Evolutionary conservation across 805 yeast genomes (phyloP).

Genomic region (Candida verbasci): DNA sequence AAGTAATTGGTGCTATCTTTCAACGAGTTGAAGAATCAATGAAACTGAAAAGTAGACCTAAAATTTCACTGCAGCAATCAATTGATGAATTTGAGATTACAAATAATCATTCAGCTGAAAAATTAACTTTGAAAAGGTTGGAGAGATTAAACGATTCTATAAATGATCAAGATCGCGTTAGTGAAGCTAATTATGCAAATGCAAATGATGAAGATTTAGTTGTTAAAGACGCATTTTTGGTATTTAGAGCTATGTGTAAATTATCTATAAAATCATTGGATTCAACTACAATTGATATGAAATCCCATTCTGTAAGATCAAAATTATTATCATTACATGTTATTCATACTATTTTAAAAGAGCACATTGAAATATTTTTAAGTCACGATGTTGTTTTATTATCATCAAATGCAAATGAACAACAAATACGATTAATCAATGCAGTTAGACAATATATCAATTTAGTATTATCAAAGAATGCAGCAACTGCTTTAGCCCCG

Average conservation of each 20-base stretch:
- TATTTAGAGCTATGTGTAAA: conserved; percentile 93
- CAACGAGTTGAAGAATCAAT: conserved; percentile 53
- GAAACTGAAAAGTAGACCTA: conserved; percentile 28
- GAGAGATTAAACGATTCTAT: conserved; percentile 49
- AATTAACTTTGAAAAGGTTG: conserved; percentile 57
- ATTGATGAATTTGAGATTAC: conserved; percentile 16
- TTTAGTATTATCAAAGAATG: conserved; percentile 80
- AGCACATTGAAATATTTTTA: conserved; percentile 77
- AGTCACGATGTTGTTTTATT: conserved; percentile 52
- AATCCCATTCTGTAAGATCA: conserved; percentile 89
- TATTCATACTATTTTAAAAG: conserved; percentile 77
- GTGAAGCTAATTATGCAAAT: conserved; percentile 40
- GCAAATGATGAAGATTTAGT: conserved; percentile 61
- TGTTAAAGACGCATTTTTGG: conserved; percentile 86
- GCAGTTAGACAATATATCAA: conserved; percentile 84
- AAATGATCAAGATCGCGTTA: conserved; percentile 48
- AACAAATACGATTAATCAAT: conserved; percentile 61
- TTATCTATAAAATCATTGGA: conserved; percentile 83
- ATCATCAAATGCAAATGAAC: conserved; percentile 45
- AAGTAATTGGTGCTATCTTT: conserved; percentile 80
- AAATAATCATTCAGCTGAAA: conserved; percentile 15
- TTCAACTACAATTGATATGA: conserved; percentile 70
- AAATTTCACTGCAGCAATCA: conserved; percentile 14
- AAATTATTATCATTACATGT: conserved; percentile 84
- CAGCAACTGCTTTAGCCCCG: conserved; percentile 86